phyloP scores from a whole-genome alignment of 1,284 basidiomycete genomes.

The Puccinia coronata region DNA sequence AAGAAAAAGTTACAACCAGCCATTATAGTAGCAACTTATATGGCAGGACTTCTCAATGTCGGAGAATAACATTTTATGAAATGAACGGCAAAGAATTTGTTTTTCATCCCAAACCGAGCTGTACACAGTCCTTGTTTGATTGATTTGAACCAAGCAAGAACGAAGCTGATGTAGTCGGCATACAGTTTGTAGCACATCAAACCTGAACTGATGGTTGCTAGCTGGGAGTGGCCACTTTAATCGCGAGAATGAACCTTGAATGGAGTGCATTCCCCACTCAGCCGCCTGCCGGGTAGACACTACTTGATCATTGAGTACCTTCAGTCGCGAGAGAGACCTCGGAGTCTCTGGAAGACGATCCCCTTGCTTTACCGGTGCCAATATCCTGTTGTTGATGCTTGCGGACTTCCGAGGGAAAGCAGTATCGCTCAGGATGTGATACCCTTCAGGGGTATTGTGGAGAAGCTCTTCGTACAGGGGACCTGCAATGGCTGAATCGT shows the following conservation, averaged over 20 bases:
- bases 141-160: slow-evolving; percentile 58
- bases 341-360: slow-evolving; percentile 55
- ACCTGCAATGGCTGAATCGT: slow-evolving; percentile 61
- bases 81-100: not conserved
- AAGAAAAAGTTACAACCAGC: not conserved
- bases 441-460: slow-evolving; percentile 59
- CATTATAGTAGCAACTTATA: not conserved
- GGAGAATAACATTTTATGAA: not conserved
- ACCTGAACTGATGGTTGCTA: slow-evolving; percentile 53
- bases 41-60: not conserved
- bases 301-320: slow-evolving; percentile 59
- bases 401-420: slow-evolving; percentile 61
- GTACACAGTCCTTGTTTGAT: slow-evolving; percentile 61
- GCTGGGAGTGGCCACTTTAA: slow-evolving; percentile 60
- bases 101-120: not conserved
- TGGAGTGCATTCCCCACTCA: slow-evolving; percentile 62
- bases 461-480: slow-evolving; percentile 60
- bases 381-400: slow-evolving; percentile 58
- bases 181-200: slow-evolving; percentile 58
- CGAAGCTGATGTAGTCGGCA: slow-evolving; percentile 58
- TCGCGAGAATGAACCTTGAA: slow-evolving; percentile 62
- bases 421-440: slow-evolving; percentile 62
- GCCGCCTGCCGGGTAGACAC: slow-evolving; percentile 61
- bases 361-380: slow-evolving; percentile 61
- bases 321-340: slow-evolving; percentile 52